Percentiles rank a stretch among this genome's conserved stretches.
These are phyloP conservation scores for Fonsecaea monophora DNA, from an alignment of 2,329 filamentous ascomycete species.

Conservation along the genomic window DNA sequence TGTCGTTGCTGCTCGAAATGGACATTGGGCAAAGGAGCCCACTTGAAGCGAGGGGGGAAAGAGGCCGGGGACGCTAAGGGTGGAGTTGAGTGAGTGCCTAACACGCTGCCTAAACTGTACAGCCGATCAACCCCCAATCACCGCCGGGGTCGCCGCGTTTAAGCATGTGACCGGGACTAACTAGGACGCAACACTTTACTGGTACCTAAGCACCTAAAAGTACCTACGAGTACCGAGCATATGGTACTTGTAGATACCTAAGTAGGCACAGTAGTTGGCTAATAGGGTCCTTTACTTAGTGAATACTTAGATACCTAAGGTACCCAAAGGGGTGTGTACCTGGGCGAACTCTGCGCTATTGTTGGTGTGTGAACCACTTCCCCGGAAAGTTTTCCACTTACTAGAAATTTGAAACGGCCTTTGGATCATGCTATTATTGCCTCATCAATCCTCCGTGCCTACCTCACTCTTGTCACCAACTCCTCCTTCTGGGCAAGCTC, in stretches of 20 bases:
- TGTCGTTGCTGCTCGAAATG: background rate
- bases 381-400: conserved; percentile 16
- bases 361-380: conserved; percentile 14
- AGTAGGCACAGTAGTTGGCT: background rate
- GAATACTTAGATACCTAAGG: too few relatives aligned
- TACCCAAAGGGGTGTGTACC: too few relatives aligned
- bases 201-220: too few relatives aligned
- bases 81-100: background rate
- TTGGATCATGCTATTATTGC: background rate
- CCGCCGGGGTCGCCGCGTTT: background rate
- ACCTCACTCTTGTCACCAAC: background rate
- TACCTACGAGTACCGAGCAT: too few relatives aligned
- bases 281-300: background rate
- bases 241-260: background rate
- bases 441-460: background rate
- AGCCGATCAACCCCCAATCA: background rate
- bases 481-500: background rate
- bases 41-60: background rate
- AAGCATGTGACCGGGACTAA: background rate
- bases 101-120: background rate
- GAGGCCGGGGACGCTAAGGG: background rate
- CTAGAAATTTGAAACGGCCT: background rate
- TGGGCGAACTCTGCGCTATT: background rate
- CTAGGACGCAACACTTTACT: background rate
- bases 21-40: background rate